phyloP scores from a whole-genome alignment of 2,329 filamentous ascomycete genomes.

The Fusarium odoratissimum region DNA sequence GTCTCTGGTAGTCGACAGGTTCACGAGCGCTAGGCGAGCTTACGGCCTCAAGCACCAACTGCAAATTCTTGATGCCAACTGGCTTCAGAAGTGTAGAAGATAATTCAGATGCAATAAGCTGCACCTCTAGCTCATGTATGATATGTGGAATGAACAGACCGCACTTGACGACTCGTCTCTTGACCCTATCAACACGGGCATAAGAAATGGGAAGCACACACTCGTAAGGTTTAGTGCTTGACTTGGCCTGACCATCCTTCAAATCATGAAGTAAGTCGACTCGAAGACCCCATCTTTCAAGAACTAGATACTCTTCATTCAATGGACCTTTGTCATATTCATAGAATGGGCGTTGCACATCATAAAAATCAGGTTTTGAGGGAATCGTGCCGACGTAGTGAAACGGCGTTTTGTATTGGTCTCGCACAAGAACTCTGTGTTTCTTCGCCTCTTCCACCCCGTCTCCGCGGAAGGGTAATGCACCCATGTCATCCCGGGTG shows the following conservation, averaged over 20 bases:
- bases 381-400: slow-evolving; percentile 56
- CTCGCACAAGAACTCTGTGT: slow-evolving; percentile 55
- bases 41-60: slow-evolving; percentile 75
- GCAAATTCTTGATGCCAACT: slow-evolving; percentile 64
- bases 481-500: slow-evolving; percentile 48
- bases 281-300: slow-evolving; percentile 64
- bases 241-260: slow-evolving; percentile 4
- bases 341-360: slow-evolving; percentile 53
- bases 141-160: slow-evolving; percentile 78
- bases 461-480: slow-evolving; percentile 41
- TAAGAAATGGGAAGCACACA: slow-evolving; percentile 58
- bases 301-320: slow-evolving; percentile 61
- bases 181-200: slow-evolving; percentile 63
- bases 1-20: slow-evolving; percentile 77
- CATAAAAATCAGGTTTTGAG: slow-evolving; percentile 56
- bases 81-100: slow-evolving; percentile 49
- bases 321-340: slow-evolving; percentile 53
- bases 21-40: slow-evolving; percentile 71
- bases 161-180: slow-evolving; percentile 59
- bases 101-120: slow-evolving; percentile 72
- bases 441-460: slow-evolving; percentile 33
- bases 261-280: slow-evolving; percentile 68
- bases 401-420: slow-evolving; percentile 51
- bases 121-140: slow-evolving; percentile 73
- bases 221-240: slow-evolving; percentile 56